Evolutionary conservation across 176 grass and related monocot species (phyloP).

Genomic region (Raddia distichophylla): DNA sequence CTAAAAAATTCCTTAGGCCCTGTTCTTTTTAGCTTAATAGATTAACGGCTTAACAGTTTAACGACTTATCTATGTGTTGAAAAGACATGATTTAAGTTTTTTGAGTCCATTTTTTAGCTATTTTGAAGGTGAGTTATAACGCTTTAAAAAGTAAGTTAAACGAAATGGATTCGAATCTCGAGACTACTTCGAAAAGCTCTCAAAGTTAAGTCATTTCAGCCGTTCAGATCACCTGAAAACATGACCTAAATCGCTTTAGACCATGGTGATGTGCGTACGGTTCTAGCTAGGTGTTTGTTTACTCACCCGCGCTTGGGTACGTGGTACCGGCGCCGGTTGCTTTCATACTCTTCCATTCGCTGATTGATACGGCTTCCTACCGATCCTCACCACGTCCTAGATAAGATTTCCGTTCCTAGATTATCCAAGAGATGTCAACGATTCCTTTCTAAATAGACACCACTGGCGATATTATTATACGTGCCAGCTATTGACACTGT

Average conservation of each 20-base stretch:
- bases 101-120: no score
- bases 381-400: background rate
- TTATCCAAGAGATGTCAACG: conserved; percentile 3
- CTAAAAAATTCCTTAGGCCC: no score
- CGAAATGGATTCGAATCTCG: no score
- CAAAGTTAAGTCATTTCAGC: no score
- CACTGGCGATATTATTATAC: background rate
- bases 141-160: no score
- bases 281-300: background rate
- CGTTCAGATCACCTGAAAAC: no score
- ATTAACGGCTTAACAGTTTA: no score
- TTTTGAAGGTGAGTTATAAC: no score
- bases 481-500: background rate
- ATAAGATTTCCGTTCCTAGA: conserved; percentile 15
- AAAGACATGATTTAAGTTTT: no score
- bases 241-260: background rate
- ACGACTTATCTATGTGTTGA: no score
- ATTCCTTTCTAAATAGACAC: background rate
- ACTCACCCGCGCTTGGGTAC: background rate
- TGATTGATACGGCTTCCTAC: conserved; percentile 1
- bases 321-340: background rate
- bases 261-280: background rate
- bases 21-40: no score
- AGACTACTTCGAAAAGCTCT: no score
- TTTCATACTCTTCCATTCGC: background rate